Evolutionary conservation across 2,329 filamentous ascomycete species (phyloP).

Genomic region (Phoma sp.): DNA sequence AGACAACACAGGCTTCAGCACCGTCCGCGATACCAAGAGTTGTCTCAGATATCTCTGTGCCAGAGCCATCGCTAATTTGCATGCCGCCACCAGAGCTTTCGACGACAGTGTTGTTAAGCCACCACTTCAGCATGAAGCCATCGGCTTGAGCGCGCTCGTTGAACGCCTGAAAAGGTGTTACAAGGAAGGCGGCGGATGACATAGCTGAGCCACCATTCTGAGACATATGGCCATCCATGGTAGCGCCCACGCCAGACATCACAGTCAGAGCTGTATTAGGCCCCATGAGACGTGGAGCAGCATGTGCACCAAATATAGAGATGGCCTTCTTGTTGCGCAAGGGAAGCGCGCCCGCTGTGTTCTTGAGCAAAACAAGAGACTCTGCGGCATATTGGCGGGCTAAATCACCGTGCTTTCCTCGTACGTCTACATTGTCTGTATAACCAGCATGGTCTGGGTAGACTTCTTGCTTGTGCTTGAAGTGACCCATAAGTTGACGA

Average conservation of each 20-base stretch:
- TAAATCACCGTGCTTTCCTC: constrained; percentile 14
- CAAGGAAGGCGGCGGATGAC: constrained; percentile 11
- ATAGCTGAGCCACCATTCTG: constrained; percentile 17
- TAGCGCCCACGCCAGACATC: constrained; percentile 13
- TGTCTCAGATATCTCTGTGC: constrained; percentile 15
- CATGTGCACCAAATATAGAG: constrained; percentile 13
- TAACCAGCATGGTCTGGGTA: constrained; percentile 11
- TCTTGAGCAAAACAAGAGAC: constrained; percentile 52
- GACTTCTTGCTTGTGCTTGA: constrained; percentile 1
- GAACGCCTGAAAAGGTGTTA: constrained; percentile 15
- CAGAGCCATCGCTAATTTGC: constrained; percentile 13
- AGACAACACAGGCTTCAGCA: constrained; percentile 27
- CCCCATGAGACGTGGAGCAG: constrained; percentile 11
- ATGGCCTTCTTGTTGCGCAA: constrained; percentile 40
- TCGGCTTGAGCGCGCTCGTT: constrained; percentile 14
- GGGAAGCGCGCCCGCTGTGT: constrained; percentile 59
- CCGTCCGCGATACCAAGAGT: constrained; percentile 12
- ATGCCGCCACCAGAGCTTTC: constrained; percentile 9
- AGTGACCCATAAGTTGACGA: constrained; percentile 12
- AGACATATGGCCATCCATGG: constrained; percentile 19
- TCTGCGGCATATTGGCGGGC: constrained; percentile 34
- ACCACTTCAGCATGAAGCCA: constrained; percentile 20
- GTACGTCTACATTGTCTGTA: constrained; percentile 14
- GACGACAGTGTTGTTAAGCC: constrained; percentile 17
- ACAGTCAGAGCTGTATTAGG: constrained; percentile 18